Percentiles rank a stretch among this genome's conserved stretches.
Evolutionary conservation across 148 eudicot species (phyloP).

Genomic region (Gaultheria prostrata): DNA sequence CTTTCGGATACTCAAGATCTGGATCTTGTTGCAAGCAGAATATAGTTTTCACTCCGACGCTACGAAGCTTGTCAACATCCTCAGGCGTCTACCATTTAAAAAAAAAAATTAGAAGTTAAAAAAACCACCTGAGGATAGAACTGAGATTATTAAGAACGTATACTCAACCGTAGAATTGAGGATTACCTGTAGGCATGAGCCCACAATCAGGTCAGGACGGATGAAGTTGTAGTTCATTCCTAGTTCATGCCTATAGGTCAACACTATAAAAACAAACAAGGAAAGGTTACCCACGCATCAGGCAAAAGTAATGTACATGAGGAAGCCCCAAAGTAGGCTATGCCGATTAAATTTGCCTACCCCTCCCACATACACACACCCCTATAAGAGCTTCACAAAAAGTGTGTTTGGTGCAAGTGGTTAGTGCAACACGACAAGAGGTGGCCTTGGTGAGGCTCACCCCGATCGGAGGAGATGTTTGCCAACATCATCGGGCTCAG

Average conservation of each 20-base stretch:
- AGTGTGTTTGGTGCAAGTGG: neutral
- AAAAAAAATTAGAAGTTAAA: slow-evolving; percentile 14
- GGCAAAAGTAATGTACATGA: neutral
- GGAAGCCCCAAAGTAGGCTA: neutral
- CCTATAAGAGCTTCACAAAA: neutral
- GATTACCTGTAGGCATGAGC: slow-evolving; percentile 93
- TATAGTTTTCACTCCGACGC: slow-evolving; percentile 76
- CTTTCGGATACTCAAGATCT: slow-evolving; percentile 87
- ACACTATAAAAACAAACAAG: slow-evolving; percentile 41
- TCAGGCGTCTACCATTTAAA: slow-evolving; percentile 62
- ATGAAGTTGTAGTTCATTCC: slow-evolving; percentile 95
- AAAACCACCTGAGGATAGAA: neutral
- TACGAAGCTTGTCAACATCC: slow-evolving; percentile 91
- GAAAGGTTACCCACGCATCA: slow-evolving; percentile 6
- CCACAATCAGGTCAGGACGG: slow-evolving; percentile 90
- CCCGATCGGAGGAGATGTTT: neutral
- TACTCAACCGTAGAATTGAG: slow-evolving; percentile 9
- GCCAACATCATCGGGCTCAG: neutral
- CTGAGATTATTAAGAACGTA: neutral
- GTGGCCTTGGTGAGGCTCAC: neutral
- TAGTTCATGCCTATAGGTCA: slow-evolving; percentile 92
- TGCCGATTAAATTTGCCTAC: neutral
- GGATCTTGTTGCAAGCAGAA: slow-evolving; percentile 94
- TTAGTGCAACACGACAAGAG: neutral
- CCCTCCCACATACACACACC: neutral